A percentile compares a stretch with the other conserved stretches of the same genome.
phyloP scores from a whole-genome alignment of 1,284 basidiomycete genomes.

The Irpex sp. region DNA sequence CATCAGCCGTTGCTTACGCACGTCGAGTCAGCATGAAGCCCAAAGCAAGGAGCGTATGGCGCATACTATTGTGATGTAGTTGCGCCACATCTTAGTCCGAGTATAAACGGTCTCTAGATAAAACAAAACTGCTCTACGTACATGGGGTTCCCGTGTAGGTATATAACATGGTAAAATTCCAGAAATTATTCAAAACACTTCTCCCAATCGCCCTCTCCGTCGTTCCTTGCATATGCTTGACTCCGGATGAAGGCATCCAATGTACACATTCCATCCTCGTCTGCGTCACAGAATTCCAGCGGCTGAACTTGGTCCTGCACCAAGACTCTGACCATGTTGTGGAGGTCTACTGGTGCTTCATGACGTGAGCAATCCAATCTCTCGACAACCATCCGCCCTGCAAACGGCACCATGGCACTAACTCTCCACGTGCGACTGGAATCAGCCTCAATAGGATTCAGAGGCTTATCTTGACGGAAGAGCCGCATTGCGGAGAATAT shows the following conservation, averaged over 20 bases:
- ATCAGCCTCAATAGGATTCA: constrained; percentile 41
- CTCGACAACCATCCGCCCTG: constrained; percentile 62
- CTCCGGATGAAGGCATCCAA: constrained; percentile 68
- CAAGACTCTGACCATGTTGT: constrained; percentile 26
- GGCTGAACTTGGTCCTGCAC: constrained; percentile 68
- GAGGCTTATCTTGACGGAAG: constrained; percentile 38
- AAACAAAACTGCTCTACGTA: not conserved
- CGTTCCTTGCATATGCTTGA: constrained; percentile 60
- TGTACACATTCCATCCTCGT: constrained; percentile 53
- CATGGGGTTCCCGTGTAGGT: not conserved
- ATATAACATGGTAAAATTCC: not conserved
- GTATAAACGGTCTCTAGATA: too few relatives aligned
- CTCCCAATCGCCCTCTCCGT: constrained; percentile 67
- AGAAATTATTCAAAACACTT: constrained; percentile 36
- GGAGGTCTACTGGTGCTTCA: not conserved
- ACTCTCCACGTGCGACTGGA: constrained; percentile 45
- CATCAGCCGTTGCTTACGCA: too few relatives aligned
- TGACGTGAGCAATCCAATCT: constrained; percentile 40
- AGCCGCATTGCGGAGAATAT: constrained; percentile 75
- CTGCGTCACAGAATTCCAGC: constrained; percentile 54
- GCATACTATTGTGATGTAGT: too few relatives aligned
- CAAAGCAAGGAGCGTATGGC: too few relatives aligned
- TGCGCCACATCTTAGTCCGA: too few relatives aligned
- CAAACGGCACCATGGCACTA: constrained; percentile 59
- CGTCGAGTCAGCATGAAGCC: too few relatives aligned